phyloP scores from a whole-genome alignment of 2,329 filamentous ascomycete genomes.

The Ceratocystis smalleyi region DNA sequence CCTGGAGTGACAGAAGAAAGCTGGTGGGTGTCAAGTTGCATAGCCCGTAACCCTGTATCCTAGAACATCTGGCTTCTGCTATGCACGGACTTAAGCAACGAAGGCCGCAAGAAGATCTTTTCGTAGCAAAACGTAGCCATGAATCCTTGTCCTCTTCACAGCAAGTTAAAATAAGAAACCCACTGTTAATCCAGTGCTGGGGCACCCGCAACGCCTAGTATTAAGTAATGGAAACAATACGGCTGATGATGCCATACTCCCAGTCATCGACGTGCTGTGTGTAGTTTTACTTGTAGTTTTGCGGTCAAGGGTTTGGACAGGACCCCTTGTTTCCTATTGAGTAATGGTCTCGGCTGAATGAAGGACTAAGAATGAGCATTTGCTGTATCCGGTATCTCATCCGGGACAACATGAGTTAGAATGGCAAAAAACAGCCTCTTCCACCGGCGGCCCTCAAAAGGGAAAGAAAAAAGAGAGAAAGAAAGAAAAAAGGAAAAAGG shows the following conservation, averaged over 20 bases:
- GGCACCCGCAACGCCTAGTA: not conserved
- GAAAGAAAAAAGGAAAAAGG: not conserved
- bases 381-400: not conserved
- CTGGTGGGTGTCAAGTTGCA: not conserved
- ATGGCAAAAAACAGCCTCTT: not conserved
- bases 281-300: not conserved
- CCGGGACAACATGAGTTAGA: not conserved
- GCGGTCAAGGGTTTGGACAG: not conserved
- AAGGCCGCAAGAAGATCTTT: not conserved
- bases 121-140: not conserved
- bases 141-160: not conserved
- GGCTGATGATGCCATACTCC: conserved; percentile 2
- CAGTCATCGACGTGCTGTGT: not conserved
- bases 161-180: not conserved
- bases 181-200: not conserved
- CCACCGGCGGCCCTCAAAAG: not conserved
- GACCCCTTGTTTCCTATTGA: not conserved
- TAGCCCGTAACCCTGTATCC: not conserved
- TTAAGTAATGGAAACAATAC: not conserved
- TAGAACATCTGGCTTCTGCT: not conserved
- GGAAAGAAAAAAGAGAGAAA: not conserved
- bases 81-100: not conserved
- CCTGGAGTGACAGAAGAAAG: not conserved
- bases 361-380: too few species aligned
- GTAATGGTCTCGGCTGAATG: not conserved